Percentiles rank a stretch among this genome's conserved stretches.
Evolutionary conservation across 108 stramenopile genomes (phyloP).

Genomic region (Asterionellopsis glacialis): DNA sequence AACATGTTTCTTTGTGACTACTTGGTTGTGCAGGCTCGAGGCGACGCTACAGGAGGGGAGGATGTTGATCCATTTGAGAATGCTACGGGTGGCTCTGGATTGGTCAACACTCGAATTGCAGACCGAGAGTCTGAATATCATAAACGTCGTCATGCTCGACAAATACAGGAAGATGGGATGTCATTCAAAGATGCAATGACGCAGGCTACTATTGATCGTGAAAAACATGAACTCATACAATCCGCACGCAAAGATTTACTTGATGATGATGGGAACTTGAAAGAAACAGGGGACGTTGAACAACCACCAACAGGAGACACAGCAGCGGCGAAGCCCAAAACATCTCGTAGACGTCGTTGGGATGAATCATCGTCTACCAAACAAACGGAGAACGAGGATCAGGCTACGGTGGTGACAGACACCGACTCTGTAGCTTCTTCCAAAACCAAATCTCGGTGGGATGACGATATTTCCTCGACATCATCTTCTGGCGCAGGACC

Average conservation of each 20-base stretch:
- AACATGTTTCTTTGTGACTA: background rate
- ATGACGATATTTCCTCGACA: constrained; percentile 38
- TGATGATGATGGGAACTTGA: constrained; percentile 31
- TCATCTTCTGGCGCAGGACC: constrained; percentile 10
- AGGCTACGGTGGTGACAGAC: constrained; percentile 47
- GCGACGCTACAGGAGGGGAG: constrained; percentile 24
- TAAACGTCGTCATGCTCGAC: constrained; percentile 69
- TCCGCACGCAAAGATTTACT: constrained; percentile 54
- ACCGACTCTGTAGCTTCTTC: constrained; percentile 33
- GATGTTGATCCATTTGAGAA: constrained; percentile 62
- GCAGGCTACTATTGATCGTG: constrained; percentile 64
- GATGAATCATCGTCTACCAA: background rate
- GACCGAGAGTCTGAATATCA: constrained; percentile 91
- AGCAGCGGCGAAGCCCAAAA: constrained; percentile 10
- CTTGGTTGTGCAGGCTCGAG: background rate
- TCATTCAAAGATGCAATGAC: constrained; percentile 88
- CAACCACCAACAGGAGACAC: constrained; percentile 9
- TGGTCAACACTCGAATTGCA: constrained; percentile 76
- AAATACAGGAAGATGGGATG: constrained; percentile 68
- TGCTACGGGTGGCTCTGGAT: constrained; percentile 61
- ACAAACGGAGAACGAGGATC: constrained; percentile 17
- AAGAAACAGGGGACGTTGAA: constrained; percentile 71
- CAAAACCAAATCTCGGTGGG: constrained; percentile 52
- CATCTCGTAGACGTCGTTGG: constrained; percentile 5
- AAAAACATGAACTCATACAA: constrained; percentile 56